These are phyloP conservation scores for Pistacia atlantica DNA, from an alignment of 345 rosid genomes.

Conservation along the genomic window DNA sequence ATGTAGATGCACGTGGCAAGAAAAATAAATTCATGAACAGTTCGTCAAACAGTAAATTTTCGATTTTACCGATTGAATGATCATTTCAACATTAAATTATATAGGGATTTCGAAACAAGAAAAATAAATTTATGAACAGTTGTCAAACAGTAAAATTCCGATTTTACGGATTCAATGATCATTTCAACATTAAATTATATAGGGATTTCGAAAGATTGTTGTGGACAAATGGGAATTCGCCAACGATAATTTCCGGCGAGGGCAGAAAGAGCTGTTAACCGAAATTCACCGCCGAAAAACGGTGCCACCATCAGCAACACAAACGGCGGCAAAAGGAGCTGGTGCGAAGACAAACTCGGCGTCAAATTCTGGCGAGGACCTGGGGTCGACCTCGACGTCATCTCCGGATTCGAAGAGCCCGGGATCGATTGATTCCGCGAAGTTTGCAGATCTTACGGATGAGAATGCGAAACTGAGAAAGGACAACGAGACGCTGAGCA, in stretches of 20 bases:
- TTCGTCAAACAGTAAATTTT: neutral
- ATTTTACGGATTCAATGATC: neutral
- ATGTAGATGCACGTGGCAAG: neutral
- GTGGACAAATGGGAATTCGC: conserved; percentile 91
- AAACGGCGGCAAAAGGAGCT: conserved; percentile 24
- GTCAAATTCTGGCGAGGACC: conserved; percentile 75
- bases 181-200: neutral
- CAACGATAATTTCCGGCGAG: conserved; percentile 68
- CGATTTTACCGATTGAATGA: neutral
- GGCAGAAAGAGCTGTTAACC: conserved; percentile 47
- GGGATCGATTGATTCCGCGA: conserved; percentile 61
- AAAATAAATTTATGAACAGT: too few species aligned
- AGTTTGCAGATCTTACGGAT: conserved; percentile 59
- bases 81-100: neutral
- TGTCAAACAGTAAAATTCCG: neutral
- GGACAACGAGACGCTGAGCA: conserved; percentile 68
- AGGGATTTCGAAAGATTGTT: conserved; percentile 80
- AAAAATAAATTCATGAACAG: too few species aligned
- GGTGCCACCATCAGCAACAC: conserved; percentile 24
- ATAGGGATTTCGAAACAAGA: conserved; percentile 64
- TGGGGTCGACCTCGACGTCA: conserved; percentile 78
- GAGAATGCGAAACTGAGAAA: conserved; percentile 86
- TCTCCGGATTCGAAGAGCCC: conserved; percentile 79
- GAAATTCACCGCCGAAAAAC: conserved; percentile 68
- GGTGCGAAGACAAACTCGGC: conserved; percentile 35